Evolutionary conservation across 345 rosid species (phyloP).

Genomic region (Pelargonium nanum): DNA sequence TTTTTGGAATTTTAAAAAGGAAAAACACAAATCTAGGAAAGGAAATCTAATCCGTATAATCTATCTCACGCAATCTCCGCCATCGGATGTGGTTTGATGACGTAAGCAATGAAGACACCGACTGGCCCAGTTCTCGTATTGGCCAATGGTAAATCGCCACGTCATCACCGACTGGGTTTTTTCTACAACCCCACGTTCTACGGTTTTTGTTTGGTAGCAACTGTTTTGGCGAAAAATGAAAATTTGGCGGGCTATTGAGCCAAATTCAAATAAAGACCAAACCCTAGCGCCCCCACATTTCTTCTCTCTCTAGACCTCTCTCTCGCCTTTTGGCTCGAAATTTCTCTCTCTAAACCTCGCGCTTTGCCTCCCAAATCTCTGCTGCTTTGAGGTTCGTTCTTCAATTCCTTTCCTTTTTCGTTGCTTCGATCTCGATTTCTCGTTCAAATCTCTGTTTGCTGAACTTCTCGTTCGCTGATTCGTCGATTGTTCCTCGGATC

Average conservation of each 20-base stretch:
- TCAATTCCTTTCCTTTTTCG: too few relatives aligned
- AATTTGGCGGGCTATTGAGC: conserved; percentile 64
- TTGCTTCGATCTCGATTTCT: background rate
- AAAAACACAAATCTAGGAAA: background rate
- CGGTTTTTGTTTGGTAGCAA: conserved; percentile 8
- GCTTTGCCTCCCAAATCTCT: conserved; percentile 8
- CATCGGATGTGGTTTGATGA: conserved; percentile 23
- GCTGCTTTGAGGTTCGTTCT: conserved; percentile 3
- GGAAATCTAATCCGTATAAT: conserved; percentile 4
- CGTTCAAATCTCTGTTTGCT: background rate
- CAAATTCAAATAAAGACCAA: conserved; percentile 39
- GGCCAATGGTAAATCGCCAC: conserved; percentile 28
- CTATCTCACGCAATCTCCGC: conserved; percentile 26
- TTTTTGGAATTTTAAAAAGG: background rate
- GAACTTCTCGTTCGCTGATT: background rate
- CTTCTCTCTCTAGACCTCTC: conserved; percentile 17
- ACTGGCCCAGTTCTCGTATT: background rate
- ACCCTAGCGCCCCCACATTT: conserved; percentile 41
- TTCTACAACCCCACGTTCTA: conserved; percentile 3
- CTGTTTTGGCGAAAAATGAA: conserved; percentile 13
- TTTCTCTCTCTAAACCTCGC: conserved; percentile 12
- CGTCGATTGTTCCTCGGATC: background rate
- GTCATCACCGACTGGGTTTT: conserved; percentile 5
- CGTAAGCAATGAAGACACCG: conserved; percentile 13
- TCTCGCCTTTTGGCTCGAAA: conserved; percentile 1